Evolutionary conservation across 116 monocot species (phyloP).

Genomic region (Cymodocea nodosa): DNA sequence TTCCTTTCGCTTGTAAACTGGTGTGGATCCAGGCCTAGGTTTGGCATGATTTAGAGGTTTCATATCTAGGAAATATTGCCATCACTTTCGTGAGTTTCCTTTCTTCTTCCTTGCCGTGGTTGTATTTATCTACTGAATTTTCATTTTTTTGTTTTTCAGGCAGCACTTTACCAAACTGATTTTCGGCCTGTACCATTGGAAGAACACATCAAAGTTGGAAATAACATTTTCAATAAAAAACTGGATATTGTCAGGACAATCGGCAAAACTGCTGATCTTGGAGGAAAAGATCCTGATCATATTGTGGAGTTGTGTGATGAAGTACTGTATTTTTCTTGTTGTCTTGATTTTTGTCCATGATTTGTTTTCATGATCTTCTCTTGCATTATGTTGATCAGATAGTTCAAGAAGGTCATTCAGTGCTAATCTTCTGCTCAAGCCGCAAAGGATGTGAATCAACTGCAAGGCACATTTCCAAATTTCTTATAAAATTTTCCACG

Average conservation of each 20-base stretch:
- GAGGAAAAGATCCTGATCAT: conserved; percentile 98
- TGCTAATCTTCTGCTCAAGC: conserved; percentile 89
- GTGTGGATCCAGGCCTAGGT: too few species aligned
- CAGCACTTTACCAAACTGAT: conserved; percentile 95
- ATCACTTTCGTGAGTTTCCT: not conserved
- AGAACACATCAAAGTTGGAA: conserved; percentile 92
- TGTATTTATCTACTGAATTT: not conserved
- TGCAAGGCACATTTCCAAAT: conserved; percentile 74
- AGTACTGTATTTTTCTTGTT: conserved; percentile 24
- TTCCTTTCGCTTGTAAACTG: too few species aligned
- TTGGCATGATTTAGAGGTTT: not conserved
- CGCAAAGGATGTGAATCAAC: conserved; percentile 97
- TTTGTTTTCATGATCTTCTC: conserved; percentile 1
- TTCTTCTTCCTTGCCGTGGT: not conserved
- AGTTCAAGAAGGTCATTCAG: conserved; percentile 95
- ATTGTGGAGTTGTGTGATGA: conserved; percentile 96
- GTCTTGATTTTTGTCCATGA: not conserved
- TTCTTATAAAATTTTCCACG: conserved; percentile 25
- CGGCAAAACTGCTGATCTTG: conserved; percentile 56
- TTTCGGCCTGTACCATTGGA: conserved; percentile 94
- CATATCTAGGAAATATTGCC: not conserved
- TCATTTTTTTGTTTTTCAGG: conserved; percentile 33
- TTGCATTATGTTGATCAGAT: conserved; percentile 28
- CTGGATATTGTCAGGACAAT: conserved; percentile 59
- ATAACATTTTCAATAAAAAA: conserved; percentile 66